These are phyloP conservation scores for Kokia cookei DNA, from an alignment of 441 rosid species.

Conservation along the genomic window DNA sequence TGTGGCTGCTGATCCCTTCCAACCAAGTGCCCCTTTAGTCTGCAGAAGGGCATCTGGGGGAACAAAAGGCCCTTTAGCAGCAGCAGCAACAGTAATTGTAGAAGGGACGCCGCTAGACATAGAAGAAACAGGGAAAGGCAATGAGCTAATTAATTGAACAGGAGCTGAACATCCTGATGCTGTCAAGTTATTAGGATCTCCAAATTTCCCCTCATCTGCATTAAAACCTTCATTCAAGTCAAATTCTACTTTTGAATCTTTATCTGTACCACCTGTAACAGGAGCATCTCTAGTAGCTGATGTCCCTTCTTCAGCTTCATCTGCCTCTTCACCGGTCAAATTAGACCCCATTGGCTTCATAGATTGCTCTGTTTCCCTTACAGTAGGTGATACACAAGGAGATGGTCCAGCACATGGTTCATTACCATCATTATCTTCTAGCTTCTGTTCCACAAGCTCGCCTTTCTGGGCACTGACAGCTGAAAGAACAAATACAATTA, in stretches of 20 bases:
- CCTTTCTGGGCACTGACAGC: constrained; percentile 20
- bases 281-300: constrained; percentile 32
- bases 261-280: constrained; percentile 33
- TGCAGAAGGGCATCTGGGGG: constrained; percentile 69
- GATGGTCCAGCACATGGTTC: constrained; percentile 16
- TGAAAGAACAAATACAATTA: constrained; percentile 10
- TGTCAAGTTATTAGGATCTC: constrained; percentile 32
- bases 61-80: constrained; percentile 82
- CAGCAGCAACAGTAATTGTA: constrained; percentile 80
- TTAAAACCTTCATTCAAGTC: constrained; percentile 82
- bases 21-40: constrained; percentile 65
- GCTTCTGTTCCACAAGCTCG: constrained; percentile 24
- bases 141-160: constrained; percentile 33
- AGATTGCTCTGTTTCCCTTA: constrained; percentile 23
- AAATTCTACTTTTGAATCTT: constrained; percentile 63
- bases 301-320: constrained; percentile 46
- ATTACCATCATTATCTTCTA: constrained; percentile 17
- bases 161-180: constrained; percentile 29
- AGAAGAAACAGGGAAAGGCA: constrained; percentile 38
- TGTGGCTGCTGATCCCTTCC: constrained; percentile 99
- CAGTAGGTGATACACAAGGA: constrained; percentile 13
- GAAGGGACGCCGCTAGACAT: constrained; percentile 43
- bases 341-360: constrained; percentile 28
- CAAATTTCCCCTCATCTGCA: constrained; percentile 52
- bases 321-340: constrained; percentile 28